Conservation (phyloP, 768 basidiomycete genomes). For the Leccinum boreale region DNA sequence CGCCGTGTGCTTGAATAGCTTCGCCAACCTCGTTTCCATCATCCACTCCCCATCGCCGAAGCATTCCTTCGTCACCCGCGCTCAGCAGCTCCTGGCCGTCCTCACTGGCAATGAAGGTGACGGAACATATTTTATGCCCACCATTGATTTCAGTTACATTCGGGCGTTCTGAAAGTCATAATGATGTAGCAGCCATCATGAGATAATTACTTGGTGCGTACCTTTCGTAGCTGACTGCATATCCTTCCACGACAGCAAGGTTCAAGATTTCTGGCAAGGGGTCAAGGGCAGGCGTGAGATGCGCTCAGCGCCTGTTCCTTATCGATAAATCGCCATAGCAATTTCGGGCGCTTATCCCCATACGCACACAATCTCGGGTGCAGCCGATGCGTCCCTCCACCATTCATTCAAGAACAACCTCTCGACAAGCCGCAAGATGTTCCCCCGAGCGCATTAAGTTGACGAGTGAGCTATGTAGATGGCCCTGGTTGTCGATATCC, state of each 20-base stretch:
- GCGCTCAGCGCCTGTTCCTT: not conserved
- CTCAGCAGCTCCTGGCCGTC: not conserved
- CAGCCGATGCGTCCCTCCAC: too few species aligned
- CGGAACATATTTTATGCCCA: not conserved
- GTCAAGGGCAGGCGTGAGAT: not conserved
- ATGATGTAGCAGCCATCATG: not conserved
- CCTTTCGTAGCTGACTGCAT: not conserved
- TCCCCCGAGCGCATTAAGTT: not conserved
- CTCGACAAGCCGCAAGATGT: too few species aligned
- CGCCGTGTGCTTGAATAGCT: not conserved
- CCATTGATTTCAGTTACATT: not conserved
- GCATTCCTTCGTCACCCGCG: not conserved
- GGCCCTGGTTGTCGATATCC: too few species aligned
- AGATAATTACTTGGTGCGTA: not conserved
- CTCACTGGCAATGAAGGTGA: not conserved
- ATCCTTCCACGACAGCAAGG: not conserved
- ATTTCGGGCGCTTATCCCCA: not conserved
- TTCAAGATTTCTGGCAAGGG: not conserved
- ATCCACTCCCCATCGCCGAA: not conserved
- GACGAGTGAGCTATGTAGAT: too few species aligned
- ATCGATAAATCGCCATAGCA: not conserved
- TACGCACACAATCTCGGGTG: not conserved
- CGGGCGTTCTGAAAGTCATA: not conserved
- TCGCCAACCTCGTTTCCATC: not conserved
- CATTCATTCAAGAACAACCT: too few species aligned